These are phyloP conservation scores for Escovopsis weberi DNA, from an alignment of 2,329 filamentous ascomycete species.

Conservation along the genomic window DNA sequence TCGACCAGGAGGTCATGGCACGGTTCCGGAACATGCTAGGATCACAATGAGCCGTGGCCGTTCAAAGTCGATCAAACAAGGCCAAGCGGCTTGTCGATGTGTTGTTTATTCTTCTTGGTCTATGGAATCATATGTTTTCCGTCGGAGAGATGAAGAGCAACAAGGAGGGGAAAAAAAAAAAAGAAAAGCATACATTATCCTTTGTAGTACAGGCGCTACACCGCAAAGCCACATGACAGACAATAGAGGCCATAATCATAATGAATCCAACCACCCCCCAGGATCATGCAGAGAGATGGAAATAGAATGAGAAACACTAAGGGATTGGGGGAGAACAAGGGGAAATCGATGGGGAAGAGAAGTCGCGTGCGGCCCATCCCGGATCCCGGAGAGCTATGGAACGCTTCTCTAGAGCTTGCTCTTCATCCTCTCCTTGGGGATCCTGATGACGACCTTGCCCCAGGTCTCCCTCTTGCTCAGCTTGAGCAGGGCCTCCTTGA, in stretches of 20 bases:
- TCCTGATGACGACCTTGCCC: slow-evolving; percentile 89
- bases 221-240: not conserved
- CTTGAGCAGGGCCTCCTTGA: slow-evolving; percentile 62
- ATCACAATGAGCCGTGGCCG: too few relatives aligned
- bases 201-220: not conserved
- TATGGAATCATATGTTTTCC: not conserved
- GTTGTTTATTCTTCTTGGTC: not conserved
- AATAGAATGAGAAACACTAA: too few relatives aligned
- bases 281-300: too few relatives aligned
- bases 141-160: too few relatives aligned
- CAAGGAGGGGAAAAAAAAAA: too few relatives aligned
- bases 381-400: not conserved
- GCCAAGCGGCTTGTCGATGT: not conserved
- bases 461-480: slow-evolving; percentile 73
- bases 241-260: too few relatives aligned
- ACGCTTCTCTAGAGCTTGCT: slow-evolving; percentile 33
- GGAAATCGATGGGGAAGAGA: not conserved
- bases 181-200: too few relatives aligned
- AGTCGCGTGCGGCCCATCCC: too few relatives aligned
- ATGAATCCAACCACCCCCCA: not conserved
- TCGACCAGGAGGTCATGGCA: slow-evolving; percentile 56
- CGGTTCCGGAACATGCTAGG: slow-evolving; percentile 35
- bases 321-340: too few relatives aligned
- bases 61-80: not conserved
- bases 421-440: slow-evolving; percentile 48